phyloP scores from a whole-genome alignment of 805 yeast genomes.

The Tetrapisispora phaffii region DNA sequence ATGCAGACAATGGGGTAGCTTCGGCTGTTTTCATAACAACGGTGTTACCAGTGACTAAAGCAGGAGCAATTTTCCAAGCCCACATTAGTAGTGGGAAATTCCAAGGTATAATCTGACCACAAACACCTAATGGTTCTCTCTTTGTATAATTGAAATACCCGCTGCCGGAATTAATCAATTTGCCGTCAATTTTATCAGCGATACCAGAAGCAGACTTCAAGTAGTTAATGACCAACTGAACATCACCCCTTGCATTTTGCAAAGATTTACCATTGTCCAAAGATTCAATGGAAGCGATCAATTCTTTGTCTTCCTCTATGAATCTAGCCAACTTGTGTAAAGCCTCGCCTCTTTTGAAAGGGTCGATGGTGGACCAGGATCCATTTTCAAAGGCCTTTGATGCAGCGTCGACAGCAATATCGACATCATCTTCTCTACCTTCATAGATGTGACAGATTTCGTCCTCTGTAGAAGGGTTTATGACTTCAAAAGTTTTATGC shows the following conservation, averaged over 20 bases:
- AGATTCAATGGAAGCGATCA: constrained; percentile 74
- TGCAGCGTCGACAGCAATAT: constrained; percentile 80
- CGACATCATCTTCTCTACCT: constrained; percentile 66
- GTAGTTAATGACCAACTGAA: constrained; percentile 57
- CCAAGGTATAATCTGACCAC: constrained; percentile 89
- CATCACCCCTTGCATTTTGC: constrained; percentile 64
- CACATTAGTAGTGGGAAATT: constrained; percentile 84
- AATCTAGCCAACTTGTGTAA: constrained; percentile 68
- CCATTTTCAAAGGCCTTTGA: constrained; percentile 57
- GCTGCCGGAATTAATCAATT: constrained; percentile 49
- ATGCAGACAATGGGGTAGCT: constrained; percentile 75
- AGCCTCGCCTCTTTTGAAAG: constrained; percentile 51
- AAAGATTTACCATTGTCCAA: constrained; percentile 85
- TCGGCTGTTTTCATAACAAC: constrained; percentile 81
- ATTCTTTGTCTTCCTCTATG: constrained; percentile 63
- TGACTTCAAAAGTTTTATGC: constrained; percentile 51
- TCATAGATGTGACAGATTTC: constrained; percentile 55
- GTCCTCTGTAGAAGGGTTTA: constrained; percentile 64
- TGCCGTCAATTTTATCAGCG: constrained; percentile 62
- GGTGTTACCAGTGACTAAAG: constrained; percentile 77
- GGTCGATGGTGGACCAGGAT: constrained; percentile 60
- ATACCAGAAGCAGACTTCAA: constrained; percentile 79
- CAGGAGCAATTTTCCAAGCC: constrained; percentile 83
- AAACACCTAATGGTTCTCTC: constrained; percentile 81
- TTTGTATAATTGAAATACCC: constrained; percentile 55